Base-by-base conservation (phyloP, 495 filamentous ascomycete species). In the Penicillium canariense region DNA sequence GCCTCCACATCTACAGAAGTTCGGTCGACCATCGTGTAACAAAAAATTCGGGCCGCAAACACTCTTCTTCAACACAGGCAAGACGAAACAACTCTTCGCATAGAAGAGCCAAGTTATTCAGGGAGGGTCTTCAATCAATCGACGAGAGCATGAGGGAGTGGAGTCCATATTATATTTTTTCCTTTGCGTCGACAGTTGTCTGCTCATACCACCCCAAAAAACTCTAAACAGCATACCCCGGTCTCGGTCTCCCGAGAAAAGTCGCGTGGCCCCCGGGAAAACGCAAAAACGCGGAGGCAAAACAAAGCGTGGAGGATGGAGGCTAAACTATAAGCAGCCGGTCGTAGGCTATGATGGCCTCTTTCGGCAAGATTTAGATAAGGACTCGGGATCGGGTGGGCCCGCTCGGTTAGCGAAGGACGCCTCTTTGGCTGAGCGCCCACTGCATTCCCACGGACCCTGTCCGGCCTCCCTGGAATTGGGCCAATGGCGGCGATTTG, bases 231-330 rank as follows among this genome's bases (percentile, higher is more conserved):
- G 15, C 26, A 34, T 57, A 50, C 56, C 60, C 60, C 55, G 48
- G 59, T 58, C 54, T 64, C 60, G 63, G 62, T 32, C 54, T 62
- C 52, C 62, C 62, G 62, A 66, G 38, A 58, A 40, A 28, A 47
- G 42, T 48, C 53, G 48, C 36, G 28, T 48, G 34, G 28, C 47
- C 59, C 55, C 50, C 25, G 39, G 32, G 17, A 53, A 48, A 28
- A 40, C 28, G 31, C 36, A 54, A 44, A 60, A 55, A 60, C 48
- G 42, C 34, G 52, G 58, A 56, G 60, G 55, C 53, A 58, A 64
- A 59, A 38, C 40, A 35, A 43, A 48, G 48, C 39, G 55, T 55
- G 50, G 61, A 61, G 56, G 60, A 51, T 9, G 15, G 22, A 2
- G 26, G 25, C 57, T 66, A 67, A 49, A 2, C 58, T 35, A 0